These are phyloP conservation scores for Candida pini DNA, from an alignment of 805 yeast genomes.

Conservation along the genomic window DNA sequence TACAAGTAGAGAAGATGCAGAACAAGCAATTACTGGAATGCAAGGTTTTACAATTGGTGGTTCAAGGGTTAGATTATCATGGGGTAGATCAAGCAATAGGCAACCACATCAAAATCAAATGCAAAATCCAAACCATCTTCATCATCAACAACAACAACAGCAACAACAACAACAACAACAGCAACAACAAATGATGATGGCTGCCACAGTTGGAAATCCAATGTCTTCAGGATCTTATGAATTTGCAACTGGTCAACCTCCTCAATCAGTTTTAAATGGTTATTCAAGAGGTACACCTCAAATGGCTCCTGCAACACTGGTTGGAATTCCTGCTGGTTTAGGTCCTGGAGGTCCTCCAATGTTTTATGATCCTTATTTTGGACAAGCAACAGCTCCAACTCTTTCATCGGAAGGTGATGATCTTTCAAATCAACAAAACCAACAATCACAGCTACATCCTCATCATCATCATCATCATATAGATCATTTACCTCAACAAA, in stretches of 20 bases:
- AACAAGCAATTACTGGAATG: constrained; percentile 70
- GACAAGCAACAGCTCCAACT: constrained; percentile 18
- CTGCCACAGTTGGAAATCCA: constrained; percentile 15
- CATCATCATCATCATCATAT: too few relatives aligned
- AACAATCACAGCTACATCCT: not conserved
- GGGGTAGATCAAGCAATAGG: constrained; percentile 54
- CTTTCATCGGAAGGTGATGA: constrained; percentile 7
- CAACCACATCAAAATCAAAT: constrained; percentile 10
- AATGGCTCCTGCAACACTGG: constrained; percentile 18
- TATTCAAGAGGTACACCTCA: constrained; percentile 15
- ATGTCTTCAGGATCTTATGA: constrained; percentile 20
- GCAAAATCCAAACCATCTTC: constrained; percentile 10
- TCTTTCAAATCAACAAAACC: constrained; percentile 2
- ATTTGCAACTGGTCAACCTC: constrained; percentile 14
- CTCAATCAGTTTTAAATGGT: constrained; percentile 13
- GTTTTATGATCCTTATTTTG: constrained; percentile 30
- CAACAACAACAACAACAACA: constrained; percentile 2
- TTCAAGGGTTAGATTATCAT: constrained; percentile 61
- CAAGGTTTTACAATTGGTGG: constrained; percentile 78
- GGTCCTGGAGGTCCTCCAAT: constrained; percentile 23
- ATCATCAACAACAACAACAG: constrained; percentile 11
- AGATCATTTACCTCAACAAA: too few relatives aligned
- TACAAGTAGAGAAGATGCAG: constrained; percentile 64
- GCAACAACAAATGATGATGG: constrained; percentile 16
- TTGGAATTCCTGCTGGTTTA: constrained; percentile 24